A percentile compares a stretch with the other conserved stretches of the same genome.
phyloP scores from a whole-genome alignment of 2,329 filamentous ascomycete genomes.

The Ophiocordyceps sinensis region DNA sequence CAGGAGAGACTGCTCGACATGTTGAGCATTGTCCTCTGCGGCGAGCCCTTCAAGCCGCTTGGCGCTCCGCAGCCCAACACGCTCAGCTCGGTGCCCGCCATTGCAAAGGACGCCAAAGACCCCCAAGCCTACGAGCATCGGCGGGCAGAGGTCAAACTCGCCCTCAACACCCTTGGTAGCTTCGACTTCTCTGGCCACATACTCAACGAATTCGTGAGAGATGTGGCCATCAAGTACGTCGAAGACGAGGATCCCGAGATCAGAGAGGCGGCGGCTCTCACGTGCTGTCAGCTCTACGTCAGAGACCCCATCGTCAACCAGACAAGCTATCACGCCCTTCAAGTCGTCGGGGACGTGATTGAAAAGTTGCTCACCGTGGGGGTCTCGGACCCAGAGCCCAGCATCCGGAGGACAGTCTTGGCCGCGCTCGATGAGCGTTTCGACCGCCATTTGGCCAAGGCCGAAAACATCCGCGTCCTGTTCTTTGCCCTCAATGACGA shows the following conservation, averaged over 20 bases:
- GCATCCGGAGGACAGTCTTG: slow-evolving; percentile 79
- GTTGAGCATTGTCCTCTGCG: slow-evolving; percentile 84
- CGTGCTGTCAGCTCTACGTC: slow-evolving; percentile 94
- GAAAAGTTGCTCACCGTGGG: slow-evolving; percentile 91
- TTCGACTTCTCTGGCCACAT: slow-evolving; percentile 92
- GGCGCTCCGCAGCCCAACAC: slow-evolving; percentile 77
- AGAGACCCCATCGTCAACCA: slow-evolving; percentile 96
- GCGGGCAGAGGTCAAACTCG: slow-evolving; percentile 81
- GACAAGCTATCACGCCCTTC: slow-evolving; percentile 89
- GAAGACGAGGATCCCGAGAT: slow-evolving; percentile 92
- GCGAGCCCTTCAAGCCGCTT: slow-evolving; percentile 80
- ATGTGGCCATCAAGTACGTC: slow-evolving; percentile 95
- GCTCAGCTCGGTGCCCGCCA: slow-evolving; percentile 66
- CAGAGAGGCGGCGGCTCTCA: slow-evolving; percentile 84
- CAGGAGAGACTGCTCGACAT: slow-evolving; percentile 91
- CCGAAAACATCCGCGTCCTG: slow-evolving; percentile 89
- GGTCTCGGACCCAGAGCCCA: slow-evolving; percentile 79
- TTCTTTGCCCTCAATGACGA: slow-evolving; percentile 96
- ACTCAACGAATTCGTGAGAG: slow-evolving; percentile 94
- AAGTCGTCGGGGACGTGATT: slow-evolving; percentile 95
- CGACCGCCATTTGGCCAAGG: slow-evolving; percentile 90
- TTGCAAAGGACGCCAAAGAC: slow-evolving; percentile 77
- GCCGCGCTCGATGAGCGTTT: slow-evolving; percentile 85
- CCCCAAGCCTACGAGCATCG: slow-evolving; percentile 65
- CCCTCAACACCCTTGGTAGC: slow-evolving; percentile 88